These are phyloP conservation scores for Prunella vulgaris DNA, from an alignment of 257 asterid species.

Conservation along the genomic window DNA sequence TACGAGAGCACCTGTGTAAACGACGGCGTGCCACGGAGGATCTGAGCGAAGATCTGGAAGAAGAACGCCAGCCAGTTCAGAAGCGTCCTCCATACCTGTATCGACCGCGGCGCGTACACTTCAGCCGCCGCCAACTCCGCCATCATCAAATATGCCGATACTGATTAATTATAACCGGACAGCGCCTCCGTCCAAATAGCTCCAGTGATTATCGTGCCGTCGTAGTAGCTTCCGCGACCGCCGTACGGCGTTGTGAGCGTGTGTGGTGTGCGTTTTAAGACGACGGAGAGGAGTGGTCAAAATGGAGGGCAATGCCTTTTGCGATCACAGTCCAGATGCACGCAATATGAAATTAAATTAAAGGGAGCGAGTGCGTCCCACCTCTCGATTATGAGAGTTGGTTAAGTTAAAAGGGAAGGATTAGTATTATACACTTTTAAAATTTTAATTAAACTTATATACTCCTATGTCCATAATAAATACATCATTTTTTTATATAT, in stretches of 20 bases:
- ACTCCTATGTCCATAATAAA: too few relatives aligned
- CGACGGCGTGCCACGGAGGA: slow-evolving; percentile 85
- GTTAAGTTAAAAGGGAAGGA: not conserved
- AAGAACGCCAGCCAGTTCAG: slow-evolving; percentile 81
- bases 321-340: slow-evolving; percentile 22
- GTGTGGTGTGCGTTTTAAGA: slow-evolving; percentile 20
- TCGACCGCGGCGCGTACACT: slow-evolving; percentile 74
- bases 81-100: slow-evolving; percentile 80
- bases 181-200: slow-evolving; percentile 4
- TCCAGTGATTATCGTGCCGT: not conserved
- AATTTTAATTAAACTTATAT: not conserved
- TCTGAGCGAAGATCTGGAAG: slow-evolving; percentile 92
- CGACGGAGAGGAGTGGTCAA: slow-evolving; percentile 35
- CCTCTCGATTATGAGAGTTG: slow-evolving; percentile 19
- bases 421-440: slow-evolving; percentile 10
- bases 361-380: not conserved
- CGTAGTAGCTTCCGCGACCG: not conserved
- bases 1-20: slow-evolving; percentile 58
- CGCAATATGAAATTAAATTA: not conserved
- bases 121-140: slow-evolving; percentile 84
- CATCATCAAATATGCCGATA: slow-evolving; percentile 32
- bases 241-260: slow-evolving; percentile 9
- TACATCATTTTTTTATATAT: too few relatives aligned
- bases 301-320: slow-evolving; percentile 20
- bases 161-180: slow-evolving; percentile 6